Evolutionary conservation across 2,329 filamentous ascomycete genomes (phyloP).

Genomic region (Coleophoma crateriformis): DNA sequence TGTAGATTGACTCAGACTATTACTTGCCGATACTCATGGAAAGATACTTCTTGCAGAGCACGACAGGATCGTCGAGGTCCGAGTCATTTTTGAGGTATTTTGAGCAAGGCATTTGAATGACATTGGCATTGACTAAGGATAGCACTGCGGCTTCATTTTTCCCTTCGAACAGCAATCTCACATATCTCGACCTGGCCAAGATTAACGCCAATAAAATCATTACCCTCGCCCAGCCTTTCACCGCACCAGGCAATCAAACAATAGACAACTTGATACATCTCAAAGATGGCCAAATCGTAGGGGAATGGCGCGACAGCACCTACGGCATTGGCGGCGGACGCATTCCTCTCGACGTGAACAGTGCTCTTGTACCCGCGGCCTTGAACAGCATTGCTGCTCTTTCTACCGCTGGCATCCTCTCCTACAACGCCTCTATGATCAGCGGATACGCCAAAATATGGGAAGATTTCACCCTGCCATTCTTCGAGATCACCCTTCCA

Average conservation of each 20-base stretch:
- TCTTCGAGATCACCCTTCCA: conserved; percentile 47
- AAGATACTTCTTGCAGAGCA: conserved; percentile 48
- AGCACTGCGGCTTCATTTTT: conserved; percentile 43
- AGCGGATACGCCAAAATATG: conserved; percentile 49
- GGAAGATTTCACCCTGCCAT: conserved; percentile 53
- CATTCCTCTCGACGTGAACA: conserved; percentile 63
- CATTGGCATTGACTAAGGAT: conserved; percentile 15
- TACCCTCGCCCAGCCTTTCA: conserved; percentile 47
- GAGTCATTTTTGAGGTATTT: conserved; percentile 28
- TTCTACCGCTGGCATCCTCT: conserved; percentile 31
- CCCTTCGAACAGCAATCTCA: conserved; percentile 43
- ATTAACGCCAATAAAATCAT: conserved; percentile 54
- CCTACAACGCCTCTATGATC: conserved; percentile 41
- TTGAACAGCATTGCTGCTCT: conserved; percentile 51
- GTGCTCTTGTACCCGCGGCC: conserved; percentile 55
- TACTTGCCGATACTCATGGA: conserved; percentile 52
- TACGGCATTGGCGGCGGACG: conserved; percentile 55
- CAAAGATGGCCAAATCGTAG: conserved; percentile 46
- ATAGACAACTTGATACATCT: conserved; percentile 52
- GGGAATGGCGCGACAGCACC: conserved; percentile 58
- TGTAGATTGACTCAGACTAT: conserved; percentile 54
- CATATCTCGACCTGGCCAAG: conserved; percentile 44
- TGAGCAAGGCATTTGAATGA: not conserved
- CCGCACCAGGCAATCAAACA: conserved; percentile 36
- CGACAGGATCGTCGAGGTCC: conserved; percentile 32